phyloP scores from a whole-genome alignment of 495 filamentous ascomycete genomes.

The Tuber microsphaerosporum region DNA sequence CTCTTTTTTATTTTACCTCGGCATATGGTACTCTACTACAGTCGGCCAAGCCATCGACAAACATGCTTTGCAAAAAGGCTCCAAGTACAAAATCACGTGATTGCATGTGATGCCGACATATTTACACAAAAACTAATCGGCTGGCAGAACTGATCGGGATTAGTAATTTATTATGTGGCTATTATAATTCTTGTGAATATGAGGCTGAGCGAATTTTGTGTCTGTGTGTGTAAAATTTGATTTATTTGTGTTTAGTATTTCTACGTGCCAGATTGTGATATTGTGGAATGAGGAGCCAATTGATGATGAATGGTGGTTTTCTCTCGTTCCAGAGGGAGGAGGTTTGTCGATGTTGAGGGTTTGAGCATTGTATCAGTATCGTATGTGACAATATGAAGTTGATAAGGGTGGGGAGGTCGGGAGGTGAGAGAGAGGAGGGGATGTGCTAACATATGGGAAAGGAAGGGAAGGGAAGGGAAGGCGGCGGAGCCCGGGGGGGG shows the following conservation, averaged over 20 bases:
- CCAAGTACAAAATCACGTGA: conserved; percentile 4
- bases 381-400: background rate
- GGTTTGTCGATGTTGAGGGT: too few species aligned
- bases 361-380: too few species aligned
- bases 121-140: background rate
- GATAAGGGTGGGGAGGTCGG: background rate
- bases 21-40: too few species aligned
- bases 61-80: background rate
- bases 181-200: too few species aligned
- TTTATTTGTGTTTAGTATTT: background rate
- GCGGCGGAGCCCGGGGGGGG: background rate
- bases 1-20: too few species aligned
- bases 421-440: background rate
- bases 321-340: background rate
- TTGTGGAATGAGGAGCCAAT: background rate
- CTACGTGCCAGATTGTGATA: background rate
- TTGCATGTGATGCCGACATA: background rate
- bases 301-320: background rate
- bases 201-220: background rate
- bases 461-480: background rate
- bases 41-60: too few species aligned
- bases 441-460: background rate
- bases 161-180: background rate
- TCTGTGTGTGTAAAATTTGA: background rate
- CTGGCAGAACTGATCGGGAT: background rate